phyloP scores from a whole-genome alignment of 1,284 basidiomycete genomes.

The Heterobasidion irregulare region DNA sequence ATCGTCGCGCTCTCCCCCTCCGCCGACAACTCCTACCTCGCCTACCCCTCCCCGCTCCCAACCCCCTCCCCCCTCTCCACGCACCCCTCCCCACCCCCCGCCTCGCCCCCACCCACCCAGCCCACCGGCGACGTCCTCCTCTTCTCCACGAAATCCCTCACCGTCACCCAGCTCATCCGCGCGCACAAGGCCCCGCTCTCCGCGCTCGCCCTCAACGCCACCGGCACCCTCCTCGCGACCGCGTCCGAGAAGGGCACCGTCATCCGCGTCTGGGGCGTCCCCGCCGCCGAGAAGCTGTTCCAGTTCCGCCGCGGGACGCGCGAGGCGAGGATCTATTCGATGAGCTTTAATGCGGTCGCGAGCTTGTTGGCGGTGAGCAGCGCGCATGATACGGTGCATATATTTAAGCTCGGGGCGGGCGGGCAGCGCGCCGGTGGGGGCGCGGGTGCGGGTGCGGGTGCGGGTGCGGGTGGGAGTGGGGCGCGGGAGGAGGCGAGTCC shows the following conservation, averaged over 20 bases:
- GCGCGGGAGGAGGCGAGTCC: slow-evolving; percentile 36
- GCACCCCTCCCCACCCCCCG: slow-evolving; percentile 31
- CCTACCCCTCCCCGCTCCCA: slow-evolving; percentile 91
- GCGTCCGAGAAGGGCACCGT: slow-evolving; percentile 96
- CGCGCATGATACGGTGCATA: slow-evolving; percentile 95
- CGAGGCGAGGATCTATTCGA: slow-evolving; percentile 81
- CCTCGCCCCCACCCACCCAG: slow-evolving; percentile 20
- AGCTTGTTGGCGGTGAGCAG: slow-evolving; percentile 84
- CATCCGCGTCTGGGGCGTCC: slow-evolving; percentile 90
- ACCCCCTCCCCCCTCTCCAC: slow-evolving; percentile 59
- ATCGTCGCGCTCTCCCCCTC: slow-evolving; percentile 93
- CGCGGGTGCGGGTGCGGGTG: background rate
- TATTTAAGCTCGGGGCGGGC: slow-evolving; percentile 74
- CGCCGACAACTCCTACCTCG: slow-evolving; percentile 94
- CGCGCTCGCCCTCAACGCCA: slow-evolving; percentile 78
- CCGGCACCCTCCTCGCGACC: slow-evolving; percentile 89
- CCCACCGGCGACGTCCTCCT: slow-evolving; percentile 85
- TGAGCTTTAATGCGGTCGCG: slow-evolving; percentile 86
- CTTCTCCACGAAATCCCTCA: slow-evolving; percentile 88
- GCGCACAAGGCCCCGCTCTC: slow-evolving; percentile 96
- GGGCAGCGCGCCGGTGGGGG: slow-evolving; percentile 5
- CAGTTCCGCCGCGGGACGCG: slow-evolving; percentile 91
- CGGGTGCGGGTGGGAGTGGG: slow-evolving; percentile 6
- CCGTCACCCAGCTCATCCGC: slow-evolving; percentile 92
- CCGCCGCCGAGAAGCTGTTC: slow-evolving; percentile 87